These are phyloP conservation scores for Scedosporium minutisporum DNA, from an alignment of 2,329 filamentous ascomycete genomes.

Conservation along the genomic window DNA sequence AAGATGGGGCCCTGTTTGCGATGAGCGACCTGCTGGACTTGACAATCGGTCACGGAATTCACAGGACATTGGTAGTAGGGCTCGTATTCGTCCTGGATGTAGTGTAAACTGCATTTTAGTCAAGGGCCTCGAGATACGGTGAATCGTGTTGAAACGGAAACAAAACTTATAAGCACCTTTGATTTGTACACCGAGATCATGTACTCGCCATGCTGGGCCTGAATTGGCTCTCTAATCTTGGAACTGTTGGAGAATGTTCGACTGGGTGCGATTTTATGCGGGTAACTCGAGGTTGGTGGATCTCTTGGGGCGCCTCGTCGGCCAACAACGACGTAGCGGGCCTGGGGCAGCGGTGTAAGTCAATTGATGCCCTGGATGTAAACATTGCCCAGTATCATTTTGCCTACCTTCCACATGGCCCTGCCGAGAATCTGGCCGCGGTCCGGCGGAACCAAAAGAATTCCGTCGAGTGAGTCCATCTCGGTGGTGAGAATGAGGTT, in stretches of 20 bases:
- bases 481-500: neutral
- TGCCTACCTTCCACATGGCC: conserved; percentile 41
- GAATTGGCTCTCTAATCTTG: conserved; percentile 10
- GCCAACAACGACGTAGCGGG: conserved; percentile 51
- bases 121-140: neutral
- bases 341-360: conserved; percentile 23
- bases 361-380: neutral
- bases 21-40: conserved; percentile 49
- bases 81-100: conserved; percentile 40
- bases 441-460: conserved; percentile 41
- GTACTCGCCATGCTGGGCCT: conserved; percentile 25
- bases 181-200: conserved; percentile 47
- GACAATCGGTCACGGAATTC: conserved; percentile 43
- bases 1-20: conserved; percentile 51
- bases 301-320: conserved; percentile 22
- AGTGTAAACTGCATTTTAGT: conserved; percentile 8
- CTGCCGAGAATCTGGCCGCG: conserved; percentile 39
- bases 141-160: neutral
- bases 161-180: conserved; percentile 30
- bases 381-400: neutral
- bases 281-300: conserved; percentile 25
- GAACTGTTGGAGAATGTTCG: conserved; percentile 23
- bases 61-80: conserved; percentile 44
- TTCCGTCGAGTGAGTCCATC: conserved; percentile 30
- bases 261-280: conserved; percentile 30